phyloP scores from a whole-genome alignment of 176 grass and related monocot genomes.

The Carex littledalei region DNA sequence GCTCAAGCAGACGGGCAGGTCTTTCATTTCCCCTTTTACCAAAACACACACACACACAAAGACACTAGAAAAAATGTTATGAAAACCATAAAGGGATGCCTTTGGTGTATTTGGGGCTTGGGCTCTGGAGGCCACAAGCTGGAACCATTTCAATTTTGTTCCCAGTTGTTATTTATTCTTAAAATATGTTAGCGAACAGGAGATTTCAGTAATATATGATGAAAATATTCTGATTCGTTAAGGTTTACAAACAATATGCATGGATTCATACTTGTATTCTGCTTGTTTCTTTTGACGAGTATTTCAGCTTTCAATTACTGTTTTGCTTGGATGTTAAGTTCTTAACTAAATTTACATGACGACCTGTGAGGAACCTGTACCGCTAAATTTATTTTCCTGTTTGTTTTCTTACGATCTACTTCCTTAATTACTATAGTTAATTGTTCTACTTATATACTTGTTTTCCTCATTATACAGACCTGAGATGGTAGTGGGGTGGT shows the following conservation, averaged over 20 bases:
- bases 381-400: background rate
- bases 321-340: background rate
- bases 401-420: background rate
- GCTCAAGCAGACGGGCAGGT: conserved; percentile 99
- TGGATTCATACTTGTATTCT: background rate
- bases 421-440: background rate
- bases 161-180: background rate
- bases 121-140: background rate
- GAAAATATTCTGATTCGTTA: background rate
- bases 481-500: conserved; percentile 99
- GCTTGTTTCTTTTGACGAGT: background rate
- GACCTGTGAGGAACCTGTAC: background rate
- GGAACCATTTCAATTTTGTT: background rate
- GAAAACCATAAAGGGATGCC: background rate
- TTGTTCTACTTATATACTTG: background rate
- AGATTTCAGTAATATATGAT: background rate
- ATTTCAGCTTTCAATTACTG: background rate
- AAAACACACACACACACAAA: background rate
- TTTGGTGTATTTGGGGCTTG: background rate
- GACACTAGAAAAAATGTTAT: background rate
- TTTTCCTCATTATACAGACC: conserved; percentile 43
- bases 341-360: background rate
- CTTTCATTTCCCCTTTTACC: background rate
- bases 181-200: background rate
- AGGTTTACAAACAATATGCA: background rate